Evolutionary conservation across 1,284 basidiomycete genomes (phyloP), one percentile per base, ranked within the genome.

Genomic region (Hemileia vastatrix): DNA sequence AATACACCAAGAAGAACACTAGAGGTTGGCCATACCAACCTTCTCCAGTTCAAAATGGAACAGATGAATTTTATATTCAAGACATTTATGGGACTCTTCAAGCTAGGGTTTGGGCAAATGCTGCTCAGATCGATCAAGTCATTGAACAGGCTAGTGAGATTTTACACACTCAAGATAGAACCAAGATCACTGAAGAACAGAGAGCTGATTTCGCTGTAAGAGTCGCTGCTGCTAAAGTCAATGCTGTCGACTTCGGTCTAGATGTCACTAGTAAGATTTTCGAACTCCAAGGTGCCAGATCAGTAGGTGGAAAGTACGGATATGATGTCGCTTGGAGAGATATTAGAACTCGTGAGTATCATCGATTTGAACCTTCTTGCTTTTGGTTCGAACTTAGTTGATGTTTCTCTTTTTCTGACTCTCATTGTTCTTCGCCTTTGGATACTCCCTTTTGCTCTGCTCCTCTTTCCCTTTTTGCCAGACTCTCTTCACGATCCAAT

Each of bases 401-500:
- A 27, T 27, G 27, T 27, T 27, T 27, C 27, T 27, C 27, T 27
- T 27, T 27, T 27, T 27, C 27, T 27, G 27, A 27, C 27, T 27
- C 27, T n/a, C 19, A 13, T 23, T n/a, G 18, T 19, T 24, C 4
- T 3, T 23, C 6, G 44, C 23, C 50, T 15, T 15, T n/a, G 5
- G 4, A 23, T 13, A 5, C 15, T 50, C 11, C 47, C 23, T 23
- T 23, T 1, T 11, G 19, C 2, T n/a, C 33, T 65, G 8, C 51
- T 53, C 49, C 64, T 64, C 57, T 64, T 60, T 54, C 65, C 67
- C 45, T 44, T 67, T 6, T 55, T 66, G 31, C 66, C 68, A n/a
- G 66, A 76, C 66, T 66, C 70, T 4, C 67, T 76, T 49, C 75
- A 76, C 66, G 74, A 76, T 59, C 75, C 74, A 8, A 72, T 75